Evolutionary conservation across 1,284 basidiomycete species (phyloP).

Genomic region (Leccinum huronense): DNA sequence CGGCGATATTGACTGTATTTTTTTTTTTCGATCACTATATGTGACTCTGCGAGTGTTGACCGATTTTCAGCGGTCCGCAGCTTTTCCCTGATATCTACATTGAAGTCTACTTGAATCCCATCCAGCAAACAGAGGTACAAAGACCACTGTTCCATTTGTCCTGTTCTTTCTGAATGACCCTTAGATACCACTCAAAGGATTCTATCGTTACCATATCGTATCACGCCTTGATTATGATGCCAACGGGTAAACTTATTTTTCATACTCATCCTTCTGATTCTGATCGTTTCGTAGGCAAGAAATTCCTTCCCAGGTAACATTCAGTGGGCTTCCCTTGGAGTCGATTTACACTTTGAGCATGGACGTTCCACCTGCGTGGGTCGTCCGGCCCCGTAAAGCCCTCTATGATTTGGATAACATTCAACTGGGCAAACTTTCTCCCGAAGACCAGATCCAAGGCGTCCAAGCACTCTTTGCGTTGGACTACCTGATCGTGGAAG

Average conservation of each 20-base stretch:
- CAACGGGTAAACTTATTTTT: constrained; percentile 51
- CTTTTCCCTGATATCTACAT: constrained; percentile 64
- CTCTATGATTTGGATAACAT: constrained; percentile 96
- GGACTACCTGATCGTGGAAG: constrained; percentile 90
- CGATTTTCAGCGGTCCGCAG: constrained; percentile 25
- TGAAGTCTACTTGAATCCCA: constrained; percentile 77
- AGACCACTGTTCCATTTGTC: neutral
- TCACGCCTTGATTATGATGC: constrained; percentile 65
- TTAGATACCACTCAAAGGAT: constrained; percentile 89
- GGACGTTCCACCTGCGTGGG: constrained; percentile 89
- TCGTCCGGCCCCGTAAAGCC: constrained; percentile 86
- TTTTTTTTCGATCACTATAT: neutral
- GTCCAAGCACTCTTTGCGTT: constrained; percentile 86
- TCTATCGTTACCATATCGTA: constrained; percentile 81
- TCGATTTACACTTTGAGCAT: constrained; percentile 90
- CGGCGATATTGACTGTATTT: constrained; percentile 68
- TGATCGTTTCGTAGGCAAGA: constrained; percentile 45
- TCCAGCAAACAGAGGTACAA: constrained; percentile 61
- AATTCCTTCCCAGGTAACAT: constrained; percentile 47
- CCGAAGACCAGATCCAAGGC: constrained; percentile 50
- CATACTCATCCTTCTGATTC: neutral
- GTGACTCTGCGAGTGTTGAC: constrained; percentile 2
- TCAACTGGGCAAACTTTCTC: constrained; percentile 68
- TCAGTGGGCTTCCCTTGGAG: constrained; percentile 57
- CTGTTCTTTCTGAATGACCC: constrained; percentile 4